phyloP scores from a whole-genome alignment of 2,329 filamentous ascomycete species.

The Rutstroemia sp. region DNA sequence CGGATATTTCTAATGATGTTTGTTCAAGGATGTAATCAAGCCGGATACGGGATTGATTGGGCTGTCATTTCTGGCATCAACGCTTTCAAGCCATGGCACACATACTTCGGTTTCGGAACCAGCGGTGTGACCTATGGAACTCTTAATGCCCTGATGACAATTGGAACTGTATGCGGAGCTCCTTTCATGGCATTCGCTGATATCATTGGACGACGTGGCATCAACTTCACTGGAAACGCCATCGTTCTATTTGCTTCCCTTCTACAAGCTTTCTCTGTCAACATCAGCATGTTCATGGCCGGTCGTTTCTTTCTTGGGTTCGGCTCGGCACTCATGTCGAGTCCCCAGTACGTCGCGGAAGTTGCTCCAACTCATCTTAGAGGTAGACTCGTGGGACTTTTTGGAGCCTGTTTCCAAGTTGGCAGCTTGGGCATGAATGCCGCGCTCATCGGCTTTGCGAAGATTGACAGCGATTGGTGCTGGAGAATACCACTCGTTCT shows the following conservation, averaged over 20 bases:
- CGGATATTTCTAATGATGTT: constrained; percentile 37
- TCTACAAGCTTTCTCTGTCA: constrained; percentile 18
- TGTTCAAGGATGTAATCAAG: constrained; percentile 40
- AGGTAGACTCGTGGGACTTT: constrained; percentile 40
- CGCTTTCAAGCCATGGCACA: constrained; percentile 35
- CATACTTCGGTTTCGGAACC: constrained; percentile 36
- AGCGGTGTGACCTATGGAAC: constrained; percentile 31
- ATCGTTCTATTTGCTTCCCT: constrained; percentile 38
- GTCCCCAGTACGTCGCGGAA: constrained; percentile 41
- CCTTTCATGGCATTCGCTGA: constrained; percentile 44
- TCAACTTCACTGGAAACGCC: constrained; percentile 39
- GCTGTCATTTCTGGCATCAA: constrained; percentile 42
- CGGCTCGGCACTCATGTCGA: constrained; percentile 19
- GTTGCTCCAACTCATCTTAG: constrained; percentile 39
- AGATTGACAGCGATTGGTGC: constrained; percentile 14
- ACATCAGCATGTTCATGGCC: constrained; percentile 22
- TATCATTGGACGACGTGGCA: constrained; percentile 42
- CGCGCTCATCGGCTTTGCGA: constrained; percentile 32
- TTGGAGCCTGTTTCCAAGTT: constrained; percentile 37
- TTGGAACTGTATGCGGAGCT: constrained; percentile 39
- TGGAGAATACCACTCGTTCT: constrained; percentile 26
- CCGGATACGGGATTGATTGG: constrained; percentile 38
- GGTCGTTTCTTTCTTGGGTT: constrained; percentile 23
- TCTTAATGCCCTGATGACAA: constrained; percentile 41
- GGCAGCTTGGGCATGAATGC: constrained; percentile 34